Percentiles rank a stretch among this genome's conserved stretches.
Evolutionary conservation across 2,329 filamentous ascomycete species (phyloP).

Genomic region (Sordariomycetes sp.): DNA sequence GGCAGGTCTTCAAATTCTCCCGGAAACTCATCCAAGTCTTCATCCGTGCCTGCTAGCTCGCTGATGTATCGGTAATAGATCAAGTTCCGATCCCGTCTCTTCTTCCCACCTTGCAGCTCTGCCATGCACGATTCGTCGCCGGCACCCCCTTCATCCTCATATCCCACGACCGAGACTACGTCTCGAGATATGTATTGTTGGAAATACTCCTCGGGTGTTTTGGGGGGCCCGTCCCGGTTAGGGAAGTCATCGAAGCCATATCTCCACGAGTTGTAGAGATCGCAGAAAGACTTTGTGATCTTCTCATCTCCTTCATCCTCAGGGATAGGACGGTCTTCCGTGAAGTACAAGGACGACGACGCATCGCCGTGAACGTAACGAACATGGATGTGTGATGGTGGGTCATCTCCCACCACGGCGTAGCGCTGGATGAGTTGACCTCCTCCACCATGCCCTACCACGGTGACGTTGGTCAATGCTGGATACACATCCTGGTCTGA

Average conservation of each 20-base stretch:
- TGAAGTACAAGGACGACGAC: conserved; percentile 7
- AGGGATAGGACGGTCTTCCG: conserved; percentile 3
- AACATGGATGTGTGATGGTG: conserved; percentile 4
- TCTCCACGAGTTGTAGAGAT: conserved; percentile 3
- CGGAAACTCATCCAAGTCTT: conserved; percentile 1
- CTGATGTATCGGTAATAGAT: conserved; percentile 4
- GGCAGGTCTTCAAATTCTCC: conserved; percentile 2
- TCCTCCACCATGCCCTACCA: conserved; percentile 7
- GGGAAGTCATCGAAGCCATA: conserved; percentile 4
- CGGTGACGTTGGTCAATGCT: conserved; percentile 5
- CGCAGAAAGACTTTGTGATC: conserved; percentile 8
- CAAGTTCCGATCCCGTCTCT: conserved; percentile 3
- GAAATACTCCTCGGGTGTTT: conserved; percentile 9
- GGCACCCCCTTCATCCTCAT: conserved; percentile 1
- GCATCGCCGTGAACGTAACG: conserved; percentile 7
- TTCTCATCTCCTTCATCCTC: conserved; percentile 2
- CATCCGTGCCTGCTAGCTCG: neutral
- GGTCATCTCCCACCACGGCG: conserved; percentile 3
- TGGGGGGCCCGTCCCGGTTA: neutral
- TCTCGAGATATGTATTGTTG: conserved; percentile 10
- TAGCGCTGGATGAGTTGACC: conserved; percentile 6
- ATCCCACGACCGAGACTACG: conserved; percentile 4
- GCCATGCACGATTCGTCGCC: conserved; percentile 3
- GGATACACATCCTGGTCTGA: conserved; percentile 3
- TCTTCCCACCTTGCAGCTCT: conserved; percentile 1